Evolutionary conservation across 495 filamentous ascomycete genomes (phyloP).

Genomic region (Halenospora varia): DNA sequence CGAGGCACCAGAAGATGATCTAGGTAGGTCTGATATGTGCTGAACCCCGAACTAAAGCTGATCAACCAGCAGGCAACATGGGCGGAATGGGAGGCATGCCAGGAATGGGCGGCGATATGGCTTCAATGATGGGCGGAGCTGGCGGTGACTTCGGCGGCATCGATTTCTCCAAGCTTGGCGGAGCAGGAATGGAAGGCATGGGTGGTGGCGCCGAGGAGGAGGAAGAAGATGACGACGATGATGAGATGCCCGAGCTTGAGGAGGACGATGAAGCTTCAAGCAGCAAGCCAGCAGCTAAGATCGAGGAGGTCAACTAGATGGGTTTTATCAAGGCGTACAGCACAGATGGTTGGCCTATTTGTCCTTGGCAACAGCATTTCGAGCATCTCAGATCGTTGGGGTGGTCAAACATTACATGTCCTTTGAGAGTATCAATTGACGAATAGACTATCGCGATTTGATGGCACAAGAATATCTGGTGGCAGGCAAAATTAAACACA

Average conservation of each 20-base stretch:
- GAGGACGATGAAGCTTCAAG: slow-evolving; percentile 15
- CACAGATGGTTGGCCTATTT: background rate
- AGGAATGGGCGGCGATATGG: slow-evolving; percentile 21
- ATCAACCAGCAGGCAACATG: slow-evolving; percentile 28
- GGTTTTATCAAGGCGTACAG: background rate
- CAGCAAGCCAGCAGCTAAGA: slow-evolving; percentile 19
- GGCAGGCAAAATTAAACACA: background rate
- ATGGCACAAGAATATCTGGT: background rate
- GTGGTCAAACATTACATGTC: background rate
- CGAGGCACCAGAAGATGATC: slow-evolving; percentile 77
- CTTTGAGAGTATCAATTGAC: background rate
- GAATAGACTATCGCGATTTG: background rate
- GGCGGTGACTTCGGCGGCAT: slow-evolving; percentile 64
- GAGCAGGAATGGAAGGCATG: slow-evolving; percentile 47
- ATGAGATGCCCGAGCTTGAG: slow-evolving; percentile 33
- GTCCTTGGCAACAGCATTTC: background rate
- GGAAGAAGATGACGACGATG: slow-evolving; percentile 52
- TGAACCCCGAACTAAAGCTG: slow-evolving; percentile 26
- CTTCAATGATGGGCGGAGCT: slow-evolving; percentile 25
- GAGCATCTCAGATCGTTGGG: background rate
- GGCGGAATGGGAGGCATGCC: slow-evolving; percentile 38
- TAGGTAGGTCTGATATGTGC: slow-evolving; percentile 32
- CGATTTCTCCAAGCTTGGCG: slow-evolving; percentile 92
- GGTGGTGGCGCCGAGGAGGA: slow-evolving; percentile 50
- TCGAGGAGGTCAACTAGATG: slow-evolving; percentile 24